Evolutionary conservation across 768 basidiomycete genomes (phyloP).

Genomic region (Pleurotus giganteus): DNA sequence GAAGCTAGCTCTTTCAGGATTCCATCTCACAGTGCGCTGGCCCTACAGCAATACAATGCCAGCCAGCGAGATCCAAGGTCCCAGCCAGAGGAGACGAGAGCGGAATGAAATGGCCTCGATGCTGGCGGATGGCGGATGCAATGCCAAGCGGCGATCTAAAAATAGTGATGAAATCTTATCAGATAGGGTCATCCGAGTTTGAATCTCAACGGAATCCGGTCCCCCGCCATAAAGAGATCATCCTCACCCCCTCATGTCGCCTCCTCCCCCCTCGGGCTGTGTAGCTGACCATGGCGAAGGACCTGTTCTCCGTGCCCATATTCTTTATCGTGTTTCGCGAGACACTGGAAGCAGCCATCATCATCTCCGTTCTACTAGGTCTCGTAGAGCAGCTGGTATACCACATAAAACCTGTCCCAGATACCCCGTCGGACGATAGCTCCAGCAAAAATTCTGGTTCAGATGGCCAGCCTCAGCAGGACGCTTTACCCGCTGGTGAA

Average conservation of each 20-base stretch:
- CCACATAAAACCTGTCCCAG: slow-evolving; percentile 18
- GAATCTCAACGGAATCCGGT: slow-evolving; percentile 8
- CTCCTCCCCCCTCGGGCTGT: slow-evolving; percentile 10
- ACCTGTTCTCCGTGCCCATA: slow-evolving; percentile 86
- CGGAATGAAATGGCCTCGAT: too few relatives aligned
- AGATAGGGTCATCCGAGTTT: slow-evolving; percentile 10
- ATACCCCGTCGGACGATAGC: slow-evolving; percentile 18
- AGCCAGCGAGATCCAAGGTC: too few relatives aligned
- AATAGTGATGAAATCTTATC: slow-evolving; percentile 12
- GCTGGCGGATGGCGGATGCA: too few relatives aligned
- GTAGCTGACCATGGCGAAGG: slow-evolving; percentile 52
- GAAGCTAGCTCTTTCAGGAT: too few relatives aligned
- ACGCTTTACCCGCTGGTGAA: slow-evolving; percentile 18
- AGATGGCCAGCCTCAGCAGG: slow-evolving; percentile 18
- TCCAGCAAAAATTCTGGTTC: slow-evolving; percentile 24
- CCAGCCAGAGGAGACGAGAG: background rate
- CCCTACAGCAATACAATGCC: too few relatives aligned
- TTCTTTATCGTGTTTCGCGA: slow-evolving; percentile 98
- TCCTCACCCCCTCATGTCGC: background rate
- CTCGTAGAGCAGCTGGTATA: slow-evolving; percentile 85
- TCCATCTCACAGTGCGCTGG: too few relatives aligned
- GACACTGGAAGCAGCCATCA: slow-evolving; percentile 89
- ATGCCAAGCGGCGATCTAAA: too few relatives aligned
- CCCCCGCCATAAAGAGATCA: slow-evolving; percentile 5
- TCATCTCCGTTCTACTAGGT: slow-evolving; percentile 88